Evolutionary conservation across 768 basidiomycete species (phyloP), one percentile per base, ranked within the genome.

Genomic region (Lyophyllum semitale): DNA sequence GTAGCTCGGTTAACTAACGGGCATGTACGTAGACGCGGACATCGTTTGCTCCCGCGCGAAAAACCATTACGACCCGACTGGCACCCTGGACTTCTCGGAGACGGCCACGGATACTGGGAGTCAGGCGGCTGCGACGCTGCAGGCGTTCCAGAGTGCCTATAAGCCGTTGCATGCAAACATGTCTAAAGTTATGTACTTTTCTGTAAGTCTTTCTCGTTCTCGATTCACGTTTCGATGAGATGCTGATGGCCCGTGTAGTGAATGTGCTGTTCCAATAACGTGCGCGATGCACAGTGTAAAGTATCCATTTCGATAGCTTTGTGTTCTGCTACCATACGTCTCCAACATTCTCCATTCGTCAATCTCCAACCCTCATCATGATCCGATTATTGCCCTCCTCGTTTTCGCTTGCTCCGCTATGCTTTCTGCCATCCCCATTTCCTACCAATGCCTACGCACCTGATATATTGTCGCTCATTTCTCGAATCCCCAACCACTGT

Each of bases 41-140:
- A 88, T 87, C 22, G 89, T 91, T 11, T 87, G 85, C 53, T 73
- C 81, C 3, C 77, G 84, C 3, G 84, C 85, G 0, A 85, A 84
- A 68, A 83, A 81, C 51, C 84, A 87, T 56, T 87, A 82, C 55
- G 78, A 83, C 58, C 89, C 89, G 4, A 67, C 68, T 29, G 76
- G 75, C 17, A 65, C 58, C 9, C 58, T 84, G 0, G 73, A 82
- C 52, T 66, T 73, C 3, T 74, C 75, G 0, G 77, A 79, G 0
- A 68, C 71, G 0, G 69, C 61, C 6, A 65, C 72, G 8, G 74
- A 81, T 22, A 71, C 76, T 44, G 71, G 66, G 8, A 66, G 64
- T 8, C 68, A 72, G 18, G 73, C 62, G 1, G 68, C 71, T 20
- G 66, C 67, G 2, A 69, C 68, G 0, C 70, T 84, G 6, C 80